Conservation (phyloP, 768 basidiomycete species). For the Pleurotus sapidus region DNA sequence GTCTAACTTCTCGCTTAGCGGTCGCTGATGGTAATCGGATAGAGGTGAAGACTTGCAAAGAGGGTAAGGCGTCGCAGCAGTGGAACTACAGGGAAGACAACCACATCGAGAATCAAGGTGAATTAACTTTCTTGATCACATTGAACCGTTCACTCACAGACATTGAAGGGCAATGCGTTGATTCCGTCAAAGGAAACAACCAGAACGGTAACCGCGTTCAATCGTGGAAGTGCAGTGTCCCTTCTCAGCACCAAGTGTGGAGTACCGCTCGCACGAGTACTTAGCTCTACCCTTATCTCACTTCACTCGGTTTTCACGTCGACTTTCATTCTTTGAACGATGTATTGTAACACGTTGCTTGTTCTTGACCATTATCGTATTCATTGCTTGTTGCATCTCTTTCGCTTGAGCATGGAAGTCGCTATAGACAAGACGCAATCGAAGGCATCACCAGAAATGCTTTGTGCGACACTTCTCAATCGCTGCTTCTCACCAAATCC, state of each 20-base stretch:
- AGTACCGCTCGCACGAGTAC: not conserved
- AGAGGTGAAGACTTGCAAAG: not conserved
- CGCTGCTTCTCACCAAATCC: no score
- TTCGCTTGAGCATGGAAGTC: no score
- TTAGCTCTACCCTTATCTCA: no score
- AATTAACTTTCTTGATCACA: not conserved
- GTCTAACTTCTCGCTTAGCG: no score
- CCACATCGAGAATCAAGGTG: not conserved
- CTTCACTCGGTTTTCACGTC: no score
- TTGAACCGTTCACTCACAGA: not conserved
- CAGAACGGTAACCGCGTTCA: constrained; percentile 1
- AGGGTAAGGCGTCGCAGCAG: not conserved
- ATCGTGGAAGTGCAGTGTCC: not conserved
- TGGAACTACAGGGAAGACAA: constrained; percentile 3
- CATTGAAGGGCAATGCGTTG: constrained; percentile 2
- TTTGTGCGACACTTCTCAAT: no score
- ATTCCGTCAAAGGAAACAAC: not conserved
- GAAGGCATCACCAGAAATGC: no score
- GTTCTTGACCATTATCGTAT: no score
- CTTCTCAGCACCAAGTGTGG: constrained; percentile 2
- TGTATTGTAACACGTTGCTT: no score
- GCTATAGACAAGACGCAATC: no score
- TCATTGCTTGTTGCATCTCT: no score
- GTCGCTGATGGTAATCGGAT: not conserved
- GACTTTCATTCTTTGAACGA: no score